These are phyloP conservation scores for Phanerodontia chrysosporium DNA, from an alignment of 768 basidiomycete genomes.

Conservation along the genomic window DNA sequence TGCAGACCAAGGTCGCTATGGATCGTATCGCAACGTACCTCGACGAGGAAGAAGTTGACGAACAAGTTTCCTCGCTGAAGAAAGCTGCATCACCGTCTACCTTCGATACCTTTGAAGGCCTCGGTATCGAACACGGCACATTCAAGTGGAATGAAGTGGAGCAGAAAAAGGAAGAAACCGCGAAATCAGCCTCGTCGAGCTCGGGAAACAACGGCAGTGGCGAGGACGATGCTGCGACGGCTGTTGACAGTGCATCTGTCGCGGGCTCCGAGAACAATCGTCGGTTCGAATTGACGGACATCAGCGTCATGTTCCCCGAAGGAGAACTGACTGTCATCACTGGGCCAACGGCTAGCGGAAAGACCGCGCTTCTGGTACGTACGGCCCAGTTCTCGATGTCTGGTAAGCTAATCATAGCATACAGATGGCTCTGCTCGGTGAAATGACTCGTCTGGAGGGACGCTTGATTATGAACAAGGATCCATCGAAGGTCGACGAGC, in stretches of 20 bases:
- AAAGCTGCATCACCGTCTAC: conserved; percentile 21
- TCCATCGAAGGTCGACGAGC: conserved; percentile 50
- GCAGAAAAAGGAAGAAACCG: conserved; percentile 26
- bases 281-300: conserved; percentile 63
- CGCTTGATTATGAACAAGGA: conserved; percentile 66
- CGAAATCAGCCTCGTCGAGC: conserved; percentile 14
- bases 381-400: conserved; percentile 6
- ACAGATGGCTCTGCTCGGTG: conserved; percentile 69
- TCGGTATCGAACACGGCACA: conserved; percentile 47
- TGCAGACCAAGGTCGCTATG: conserved; percentile 60
- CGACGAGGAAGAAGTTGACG: conserved; percentile 57
- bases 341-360: conserved; percentile 79
- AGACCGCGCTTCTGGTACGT: conserved; percentile 70
- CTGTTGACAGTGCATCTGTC: conserved; percentile 17
- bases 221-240: conserved; percentile 19
- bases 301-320: conserved; percentile 68
- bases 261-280: conserved; percentile 30
- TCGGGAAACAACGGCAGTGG: not conserved
- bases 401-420: conserved; percentile 17
- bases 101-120: conserved; percentile 27
- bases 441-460: conserved; percentile 58
- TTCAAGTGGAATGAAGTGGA: conserved; percentile 57
- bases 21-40: conserved; percentile 59
- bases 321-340: conserved; percentile 68
- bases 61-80: conserved; percentile 57